Evolutionary conservation across 495 filamentous ascomycete species (phyloP).

Genomic region (Xylaria cubensis): DNA sequence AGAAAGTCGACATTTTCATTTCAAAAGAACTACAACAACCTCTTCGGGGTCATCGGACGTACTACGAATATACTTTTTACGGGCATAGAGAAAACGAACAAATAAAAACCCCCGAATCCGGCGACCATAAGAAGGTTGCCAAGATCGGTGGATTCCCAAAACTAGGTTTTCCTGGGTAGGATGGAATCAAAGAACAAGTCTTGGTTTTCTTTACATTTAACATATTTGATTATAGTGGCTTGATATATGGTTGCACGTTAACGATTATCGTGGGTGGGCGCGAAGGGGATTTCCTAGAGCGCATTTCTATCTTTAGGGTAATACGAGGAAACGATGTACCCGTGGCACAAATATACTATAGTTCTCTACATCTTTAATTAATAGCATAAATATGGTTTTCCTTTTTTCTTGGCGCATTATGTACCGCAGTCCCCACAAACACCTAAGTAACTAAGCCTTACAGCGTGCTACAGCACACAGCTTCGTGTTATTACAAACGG

Average conservation of each 20-base stretch:
- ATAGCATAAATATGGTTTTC: neutral
- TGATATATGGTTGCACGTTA: neutral
- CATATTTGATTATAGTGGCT: neutral
- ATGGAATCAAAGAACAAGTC: neutral
- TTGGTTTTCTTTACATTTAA: neutral
- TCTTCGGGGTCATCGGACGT: neutral
- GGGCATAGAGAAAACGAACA: slow-evolving; percentile 4
- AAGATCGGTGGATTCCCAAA: neutral
- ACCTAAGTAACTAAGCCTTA: slow-evolving; percentile 6
- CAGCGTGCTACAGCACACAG: neutral
- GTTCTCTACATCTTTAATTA: neutral
- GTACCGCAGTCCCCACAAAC: slow-evolving; percentile 11
- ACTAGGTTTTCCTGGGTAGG: neutral
- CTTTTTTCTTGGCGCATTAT: neutral
- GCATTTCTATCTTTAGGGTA: neutral
- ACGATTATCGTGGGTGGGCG: neutral
- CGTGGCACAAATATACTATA: neutral
- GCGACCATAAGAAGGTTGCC: neutral
- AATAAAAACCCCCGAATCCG: neutral
- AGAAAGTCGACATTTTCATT: neutral
- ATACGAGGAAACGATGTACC: neutral
- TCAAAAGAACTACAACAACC: neutral
- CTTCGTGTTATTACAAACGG: neutral
- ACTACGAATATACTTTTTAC: neutral
- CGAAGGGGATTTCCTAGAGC: neutral